These are phyloP conservation scores for Epichloe sylvatica DNA, from an alignment of 2,329 filamentous ascomycete genomes.

Conservation along the genomic window DNA sequence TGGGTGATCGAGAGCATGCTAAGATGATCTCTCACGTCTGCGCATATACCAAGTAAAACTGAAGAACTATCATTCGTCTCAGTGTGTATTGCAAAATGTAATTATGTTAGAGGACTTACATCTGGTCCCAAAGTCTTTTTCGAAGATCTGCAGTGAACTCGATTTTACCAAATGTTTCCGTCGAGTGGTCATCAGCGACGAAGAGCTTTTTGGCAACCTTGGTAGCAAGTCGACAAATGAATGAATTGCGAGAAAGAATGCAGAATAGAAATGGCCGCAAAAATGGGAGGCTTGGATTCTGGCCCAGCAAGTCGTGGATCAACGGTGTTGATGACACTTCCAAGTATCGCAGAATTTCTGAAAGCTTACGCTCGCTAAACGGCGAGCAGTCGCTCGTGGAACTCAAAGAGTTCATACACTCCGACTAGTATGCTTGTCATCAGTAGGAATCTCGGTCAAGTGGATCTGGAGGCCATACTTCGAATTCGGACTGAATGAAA, in stretches of 20 bases:
- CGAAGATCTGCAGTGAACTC: slow-evolving; percentile 16
- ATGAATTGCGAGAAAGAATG: slow-evolving; percentile 36
- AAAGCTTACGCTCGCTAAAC: slow-evolving; percentile 23
- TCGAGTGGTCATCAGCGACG: slow-evolving; percentile 14
- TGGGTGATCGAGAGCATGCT: slow-evolving; percentile 30
- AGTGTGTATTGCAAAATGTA: background rate
- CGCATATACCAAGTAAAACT: slow-evolving; percentile 34
- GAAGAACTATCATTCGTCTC: slow-evolving; percentile 13
- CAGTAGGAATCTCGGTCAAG: background rate
- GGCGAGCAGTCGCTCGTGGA: slow-evolving; percentile 13
- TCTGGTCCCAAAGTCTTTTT: slow-evolving; percentile 38
- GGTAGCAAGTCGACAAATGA: slow-evolving; percentile 33
- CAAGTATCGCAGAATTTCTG: slow-evolving; percentile 35
- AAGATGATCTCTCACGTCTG: slow-evolving; percentile 29
- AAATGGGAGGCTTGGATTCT: slow-evolving; percentile 17
- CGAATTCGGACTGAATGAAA: slow-evolving; percentile 29
- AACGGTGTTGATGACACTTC: slow-evolving; percentile 31
- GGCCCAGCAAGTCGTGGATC: slow-evolving; percentile 17
- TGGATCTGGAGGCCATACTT: background rate
- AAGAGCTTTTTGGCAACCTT: slow-evolving; percentile 36
- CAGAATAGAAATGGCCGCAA: slow-evolving; percentile 40
- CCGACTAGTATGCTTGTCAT: background rate
- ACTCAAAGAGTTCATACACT: slow-evolving; percentile 5
- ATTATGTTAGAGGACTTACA: slow-evolving; percentile 23
- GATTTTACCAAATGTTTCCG: slow-evolving; percentile 12